These are phyloP conservation scores for Leucosporidium yakuticum DNA, from an alignment of 768 basidiomycete species.

Conservation along the genomic window DNA sequence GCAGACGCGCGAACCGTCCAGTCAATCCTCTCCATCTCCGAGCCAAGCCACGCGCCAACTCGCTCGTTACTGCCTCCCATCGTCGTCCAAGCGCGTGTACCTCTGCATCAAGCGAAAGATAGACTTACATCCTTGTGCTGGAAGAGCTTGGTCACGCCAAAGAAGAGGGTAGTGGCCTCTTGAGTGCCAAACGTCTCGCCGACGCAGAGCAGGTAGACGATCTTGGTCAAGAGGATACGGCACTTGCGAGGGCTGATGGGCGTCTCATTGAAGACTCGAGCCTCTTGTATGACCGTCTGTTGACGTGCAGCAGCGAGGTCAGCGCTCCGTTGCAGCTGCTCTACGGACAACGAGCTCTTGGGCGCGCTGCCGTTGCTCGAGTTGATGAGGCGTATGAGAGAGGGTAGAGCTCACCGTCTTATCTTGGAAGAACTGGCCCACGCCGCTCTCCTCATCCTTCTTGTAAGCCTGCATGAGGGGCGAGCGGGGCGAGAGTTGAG, in stretches of 20 bases:
- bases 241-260: conserved; percentile 97
- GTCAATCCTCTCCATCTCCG: neutral
- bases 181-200: conserved; percentile 92
- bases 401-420: conserved; percentile 30
- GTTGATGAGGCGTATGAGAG: conserved; percentile 8
- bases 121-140: conserved; percentile 93
- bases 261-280: conserved; percentile 97
- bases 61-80: neutral
- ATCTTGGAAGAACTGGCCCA: conserved; percentile 69
- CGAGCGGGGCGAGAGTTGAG: neutral
- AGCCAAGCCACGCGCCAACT: neutral
- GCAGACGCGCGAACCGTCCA: too few relatives aligned
- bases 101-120: neutral
- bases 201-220: conserved; percentile 91
- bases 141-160: conserved; percentile 96
- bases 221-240: conserved; percentile 87
- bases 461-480: conserved; percentile 64
- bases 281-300: conserved; percentile 87
- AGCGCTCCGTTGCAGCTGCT: neutral
- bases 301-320: neutral
- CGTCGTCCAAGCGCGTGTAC: neutral
- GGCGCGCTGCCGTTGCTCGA: neutral
- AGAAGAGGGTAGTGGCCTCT: conserved; percentile 96
- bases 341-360: neutral
- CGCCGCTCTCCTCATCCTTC: conserved; percentile 89